Percentiles rank a stretch among this genome's conserved stretches.
These are phyloP conservation scores for Begonia loranthoides DNA, from an alignment of 306 rosid species.

Conservation along the genomic window DNA sequence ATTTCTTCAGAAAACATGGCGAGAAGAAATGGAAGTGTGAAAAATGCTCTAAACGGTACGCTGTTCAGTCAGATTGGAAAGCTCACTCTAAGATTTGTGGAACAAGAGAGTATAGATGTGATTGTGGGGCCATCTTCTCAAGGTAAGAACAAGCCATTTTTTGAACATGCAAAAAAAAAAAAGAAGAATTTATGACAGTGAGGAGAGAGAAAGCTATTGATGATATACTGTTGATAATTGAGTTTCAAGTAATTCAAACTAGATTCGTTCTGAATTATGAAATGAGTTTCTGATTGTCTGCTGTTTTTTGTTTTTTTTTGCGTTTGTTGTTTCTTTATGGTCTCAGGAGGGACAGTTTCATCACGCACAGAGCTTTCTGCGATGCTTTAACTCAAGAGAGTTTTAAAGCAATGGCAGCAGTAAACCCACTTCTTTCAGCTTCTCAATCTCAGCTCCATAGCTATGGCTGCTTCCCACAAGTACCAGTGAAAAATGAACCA, in stretches of 20 bases:
- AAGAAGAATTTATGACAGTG: no score
- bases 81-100: slow-evolving; percentile 94
- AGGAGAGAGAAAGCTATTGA: not conserved
- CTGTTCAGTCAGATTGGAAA: slow-evolving; percentile 93
- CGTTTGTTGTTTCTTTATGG: slow-evolving; percentile 8
- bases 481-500: slow-evolving; percentile 21
- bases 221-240: no score
- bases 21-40: slow-evolving; percentile 96
- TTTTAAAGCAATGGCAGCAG: slow-evolving; percentile 10
- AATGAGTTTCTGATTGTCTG: slow-evolving; percentile 3
- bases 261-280: no score
- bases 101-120: slow-evolving; percentile 75
- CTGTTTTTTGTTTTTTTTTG: slow-evolving; percentile 17
- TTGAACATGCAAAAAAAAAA: not conserved
- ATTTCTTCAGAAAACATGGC: slow-evolving; percentile 78
- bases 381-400: slow-evolving; percentile 72
- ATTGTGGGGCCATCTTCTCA: slow-evolving; percentile 83
- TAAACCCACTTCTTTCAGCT: slow-evolving; percentile 22
- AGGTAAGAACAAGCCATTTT: slow-evolving; percentile 29
- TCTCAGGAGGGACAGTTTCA: slow-evolving; percentile 80
- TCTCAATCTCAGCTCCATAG: slow-evolving; percentile 21
- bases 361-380: slow-evolving; percentile 83
- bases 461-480: not conserved
- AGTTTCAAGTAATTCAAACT: no score
- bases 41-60: slow-evolving; percentile 75